Evolutionary conservation across 1,284 basidiomycete species (phyloP).

Genomic region (Malassezia yamatoensis): DNA sequence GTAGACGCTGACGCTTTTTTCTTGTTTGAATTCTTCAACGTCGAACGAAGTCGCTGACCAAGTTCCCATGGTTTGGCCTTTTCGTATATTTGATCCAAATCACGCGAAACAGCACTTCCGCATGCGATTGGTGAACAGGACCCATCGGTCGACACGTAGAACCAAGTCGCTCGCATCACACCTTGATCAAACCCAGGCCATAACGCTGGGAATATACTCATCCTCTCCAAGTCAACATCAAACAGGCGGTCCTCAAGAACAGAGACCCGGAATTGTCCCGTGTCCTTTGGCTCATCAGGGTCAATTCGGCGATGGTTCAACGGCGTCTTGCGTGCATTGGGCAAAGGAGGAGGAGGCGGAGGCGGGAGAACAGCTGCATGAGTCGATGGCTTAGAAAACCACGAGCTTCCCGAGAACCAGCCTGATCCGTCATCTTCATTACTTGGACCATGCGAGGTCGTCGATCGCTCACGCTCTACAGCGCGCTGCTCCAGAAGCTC

Average conservation of each 20-base stretch:
- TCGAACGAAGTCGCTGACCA: constrained; percentile 3
- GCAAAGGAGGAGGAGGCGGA: constrained; percentile 8
- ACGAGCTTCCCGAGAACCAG: constrained; percentile 2
- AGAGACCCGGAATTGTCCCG: constrained; percentile 25
- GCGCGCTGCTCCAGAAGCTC: background rate
- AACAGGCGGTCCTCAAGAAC: constrained; percentile 45
- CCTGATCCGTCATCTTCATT: background rate
- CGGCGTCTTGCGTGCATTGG: constrained; percentile 6
- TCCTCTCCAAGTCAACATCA: constrained; percentile 38
- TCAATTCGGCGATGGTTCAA: constrained; percentile 22
- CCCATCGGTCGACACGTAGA: constrained; percentile 43
- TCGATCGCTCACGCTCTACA: background rate
- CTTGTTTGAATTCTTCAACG: constrained; percentile 6
- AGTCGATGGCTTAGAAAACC: constrained; percentile 1
- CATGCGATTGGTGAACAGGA: constrained; percentile 36
- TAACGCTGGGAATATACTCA: constrained; percentile 48
- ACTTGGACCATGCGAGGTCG: background rate
- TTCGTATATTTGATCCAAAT: constrained; percentile 47
- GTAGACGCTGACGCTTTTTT: constrained; percentile 21
- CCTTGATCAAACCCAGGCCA: constrained; percentile 47
- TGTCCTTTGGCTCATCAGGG: constrained; percentile 32
- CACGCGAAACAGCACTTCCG: constrained; percentile 36
- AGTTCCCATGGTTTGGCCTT: constrained; percentile 45
- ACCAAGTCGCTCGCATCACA: constrained; percentile 47
- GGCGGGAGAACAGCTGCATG: background rate